Evolutionary conservation across 2,329 filamentous ascomycete species (phyloP).

Genomic region (Gliomastix tumulicola): DNA sequence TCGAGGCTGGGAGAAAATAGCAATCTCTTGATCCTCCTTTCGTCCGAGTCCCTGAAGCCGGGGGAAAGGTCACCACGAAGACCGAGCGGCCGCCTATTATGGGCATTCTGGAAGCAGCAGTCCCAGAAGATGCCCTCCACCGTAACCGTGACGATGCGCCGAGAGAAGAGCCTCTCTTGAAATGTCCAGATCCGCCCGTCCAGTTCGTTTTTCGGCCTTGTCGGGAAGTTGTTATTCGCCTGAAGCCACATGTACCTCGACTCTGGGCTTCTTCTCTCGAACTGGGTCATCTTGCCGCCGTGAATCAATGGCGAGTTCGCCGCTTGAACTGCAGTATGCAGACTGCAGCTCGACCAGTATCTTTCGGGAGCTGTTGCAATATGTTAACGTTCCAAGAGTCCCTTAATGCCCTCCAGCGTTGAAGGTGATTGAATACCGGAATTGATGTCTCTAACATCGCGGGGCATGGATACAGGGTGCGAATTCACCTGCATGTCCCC

Average conservation of each 20-base stretch:
- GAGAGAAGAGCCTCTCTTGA: neutral
- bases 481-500: neutral
- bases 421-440: too few relatives aligned
- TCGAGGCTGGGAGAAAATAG: neutral
- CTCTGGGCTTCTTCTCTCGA: neutral
- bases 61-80: neutral
- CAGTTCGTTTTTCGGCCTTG: neutral
- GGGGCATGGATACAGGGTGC: neutral
- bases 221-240: neutral
- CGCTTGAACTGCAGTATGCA: neutral
- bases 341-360: neutral
- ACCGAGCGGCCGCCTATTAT: neutral
- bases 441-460: too few relatives aligned
- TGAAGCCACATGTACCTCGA: neutral
- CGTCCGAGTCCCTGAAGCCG: neutral
- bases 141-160: neutral
- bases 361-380: too few relatives aligned
- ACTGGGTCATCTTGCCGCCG: neutral
- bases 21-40: neutral
- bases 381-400: too few relatives aligned
- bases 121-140: neutral
- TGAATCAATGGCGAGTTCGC: neutral
- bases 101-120: neutral
- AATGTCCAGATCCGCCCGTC: neutral
- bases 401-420: too few relatives aligned